Evolutionary conservation across 148 eudicot species (phyloP), one percentile per base, ranked within the genome.

Genomic region (Amaranthus cruentus): DNA sequence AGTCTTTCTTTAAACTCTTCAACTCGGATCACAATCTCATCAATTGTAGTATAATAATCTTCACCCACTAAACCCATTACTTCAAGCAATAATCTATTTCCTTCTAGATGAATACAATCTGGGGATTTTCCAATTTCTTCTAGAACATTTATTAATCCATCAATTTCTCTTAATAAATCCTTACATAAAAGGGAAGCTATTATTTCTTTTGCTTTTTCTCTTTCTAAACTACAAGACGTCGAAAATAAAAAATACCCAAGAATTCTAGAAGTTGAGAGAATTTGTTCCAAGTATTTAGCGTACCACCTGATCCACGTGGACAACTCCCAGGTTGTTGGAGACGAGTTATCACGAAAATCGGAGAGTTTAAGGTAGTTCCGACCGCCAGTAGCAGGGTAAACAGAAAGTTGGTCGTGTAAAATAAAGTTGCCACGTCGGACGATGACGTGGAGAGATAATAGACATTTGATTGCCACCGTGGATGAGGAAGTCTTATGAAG

Each of bases 241-340:
- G 96, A 87, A 38, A 76, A 80, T 0, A 92, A 67, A 43, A 90
- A 87, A 56, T 82, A 86, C 0, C 93, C 93, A 11, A 90, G 47
- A 73, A 76, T 56, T 50, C 96, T 76, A 9, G 91, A 88, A 0
- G 87, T 80, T 0, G 85, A 83, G 0, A 92, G 75, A 0, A 92
- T 83, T 71, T 89, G 87, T 56, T 90, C 97, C 0, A 92, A 76
- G 64, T 84, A 90, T 9, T 85, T 67, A 0, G 89, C 92, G 79
- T 90, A 87, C 85, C 85, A 92, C n/a, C 93, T 72, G 21, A 90
- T 87, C 94, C 94, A 91, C 1, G 85, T 82, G 47, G 97, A 91
- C 76, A 89, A 78, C 3, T 72, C 75, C 93, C 93, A 91, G 3
- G 88, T 76, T 51, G 77, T 7, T 4, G 88, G 79, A 38, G 88